Evolutionary conservation across 208 protist species (phyloP), one percentile per base, ranked within the genome.

Genomic region (Trypanosoma melophagium): DNA sequence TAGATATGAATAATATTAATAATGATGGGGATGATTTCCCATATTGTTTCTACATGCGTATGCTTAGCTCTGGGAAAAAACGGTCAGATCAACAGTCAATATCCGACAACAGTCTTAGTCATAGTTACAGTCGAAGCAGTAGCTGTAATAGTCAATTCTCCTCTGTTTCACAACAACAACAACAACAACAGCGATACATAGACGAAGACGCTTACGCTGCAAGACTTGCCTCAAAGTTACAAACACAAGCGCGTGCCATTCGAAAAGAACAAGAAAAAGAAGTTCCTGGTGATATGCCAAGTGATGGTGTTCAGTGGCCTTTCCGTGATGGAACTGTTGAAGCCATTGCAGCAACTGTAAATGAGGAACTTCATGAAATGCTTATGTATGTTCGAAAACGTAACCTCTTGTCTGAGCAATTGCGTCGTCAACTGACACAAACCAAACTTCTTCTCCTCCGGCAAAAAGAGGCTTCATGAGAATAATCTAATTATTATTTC

Each of bases 261-360:
- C 38, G 35, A 53, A 56, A 22, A 17, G 42, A 71, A 59, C 24
- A 71, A 13, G 12, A 28, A 22, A 56, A 77, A 38, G 19, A 50
- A 22, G n/a, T 44, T 64, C 28, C 54, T 52, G 19, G 7, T 55
- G 47, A 57, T 22, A 8, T 21, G 3, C 1, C 44, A 13, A 21
- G 17, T 57, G 28, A 47, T 3, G 8, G 1, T 28, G 24, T 40
- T 57, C 41, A 42, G 25, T 72, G 58, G 14, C 12, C 74, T 17
- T 88, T 80, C 49, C 69, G 79, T 19, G 87, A 93, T 63, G 66
- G 72, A 0, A 76, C 55, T 19, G 74, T 93, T 19, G 83, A 93
- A 42, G 51, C 69, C 21, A 45, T 78, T 28, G 74, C 81, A 50
- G 73, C 80, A 0, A 51, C 28, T 1, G 55, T 93, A 38, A 77